Percentiles rank a stretch among this genome's conserved stretches.
Evolutionary conservation across 345 rosid genomes (phyloP).

Genomic region (Alliaria petiolata): DNA sequence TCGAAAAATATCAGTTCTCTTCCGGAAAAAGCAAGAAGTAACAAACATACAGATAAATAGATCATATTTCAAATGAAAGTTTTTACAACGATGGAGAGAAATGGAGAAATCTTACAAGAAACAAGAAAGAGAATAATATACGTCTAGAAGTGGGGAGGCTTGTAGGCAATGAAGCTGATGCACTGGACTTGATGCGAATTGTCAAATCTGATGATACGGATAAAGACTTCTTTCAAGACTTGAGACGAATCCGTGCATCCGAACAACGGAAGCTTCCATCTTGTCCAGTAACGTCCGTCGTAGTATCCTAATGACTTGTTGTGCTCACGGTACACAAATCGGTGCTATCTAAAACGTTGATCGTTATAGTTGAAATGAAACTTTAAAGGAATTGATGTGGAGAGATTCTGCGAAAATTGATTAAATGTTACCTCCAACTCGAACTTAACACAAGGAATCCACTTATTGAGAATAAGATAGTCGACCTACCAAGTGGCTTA

Average conservation of each 20-base stretch:
- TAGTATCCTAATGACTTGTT: slow-evolving; percentile 23
- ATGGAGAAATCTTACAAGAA: neutral
- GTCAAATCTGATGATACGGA: slow-evolving; percentile 36
- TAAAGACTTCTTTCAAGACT: too few species aligned
- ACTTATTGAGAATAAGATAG: too few species aligned
- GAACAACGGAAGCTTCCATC: slow-evolving; percentile 36
- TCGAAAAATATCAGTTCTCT: neutral
- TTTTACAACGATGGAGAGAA: neutral
- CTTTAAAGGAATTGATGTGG: neutral
- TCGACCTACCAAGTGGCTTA: too few species aligned
- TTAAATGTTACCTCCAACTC: slow-evolving; percentile 23
- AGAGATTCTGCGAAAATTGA: neutral
- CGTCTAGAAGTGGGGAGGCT: slow-evolving; percentile 19
- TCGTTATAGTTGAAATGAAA: neutral
- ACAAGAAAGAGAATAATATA: neutral
- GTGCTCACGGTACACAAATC: slow-evolving; percentile 36
- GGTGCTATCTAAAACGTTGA: slow-evolving; percentile 7
- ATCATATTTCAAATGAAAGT: neutral
- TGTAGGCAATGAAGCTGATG: slow-evolving; percentile 37
- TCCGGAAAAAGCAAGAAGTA: neutral
- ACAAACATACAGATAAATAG: too few species aligned
- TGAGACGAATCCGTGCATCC: slow-evolving; percentile 35
- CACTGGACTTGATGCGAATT: slow-evolving; percentile 33
- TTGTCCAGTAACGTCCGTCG: slow-evolving; percentile 32
- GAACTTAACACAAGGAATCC: slow-evolving; percentile 57